Evolutionary conservation across 257 asterid genomes (phyloP), one percentile per base, ranked within the genome.

Genomic region (Nicotiana attenuata): DNA sequence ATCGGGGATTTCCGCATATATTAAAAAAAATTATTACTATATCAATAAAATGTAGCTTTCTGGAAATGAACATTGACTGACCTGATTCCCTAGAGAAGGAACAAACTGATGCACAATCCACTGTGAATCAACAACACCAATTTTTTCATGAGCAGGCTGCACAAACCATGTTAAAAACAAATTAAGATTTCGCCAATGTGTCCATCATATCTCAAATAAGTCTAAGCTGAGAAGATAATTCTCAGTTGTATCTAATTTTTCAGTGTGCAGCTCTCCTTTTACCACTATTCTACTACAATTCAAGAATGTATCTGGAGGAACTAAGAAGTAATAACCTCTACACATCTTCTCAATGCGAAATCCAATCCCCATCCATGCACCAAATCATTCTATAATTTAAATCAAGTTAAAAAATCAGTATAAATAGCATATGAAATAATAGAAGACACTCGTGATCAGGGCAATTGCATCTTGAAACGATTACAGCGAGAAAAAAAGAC

Each of bases 351-450:
- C 73, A 93, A 95, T 59, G 97, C 97, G 83, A 95, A 91, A 90
- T 93, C 97, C 64, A 93, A 97, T 80, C 99, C 99, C 98, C 99
- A 93, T 84, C 99, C 99, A 81, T 95, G 99, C 82, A 95, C 92
- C 83, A 95, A 88, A 84, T 95, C 99, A 82, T 95, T 95, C 99
- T 95, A 97, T 71, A 85, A 33, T 69, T 69, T 7, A 26, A 33
- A 28, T 65, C 10, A n/a, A 31, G 13, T 38, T 41, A 78, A 78
- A 11, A 73, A 22, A 81, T 68, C 20, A 65, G 77, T 64, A 41
- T 35, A 78, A 80, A 59, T n/a, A 81, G 80, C 60, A 60, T 47
- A 53, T 41, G 7, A 81, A 64, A 26, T 26, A 64, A 35, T 64
- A 26, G 69, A 64, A 64, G 69, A 28, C 38, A 78, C 15, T 28